Evolutionary conservation across 306 rosid species (phyloP).

Genomic region (Trichosanthes truncata): DNA sequence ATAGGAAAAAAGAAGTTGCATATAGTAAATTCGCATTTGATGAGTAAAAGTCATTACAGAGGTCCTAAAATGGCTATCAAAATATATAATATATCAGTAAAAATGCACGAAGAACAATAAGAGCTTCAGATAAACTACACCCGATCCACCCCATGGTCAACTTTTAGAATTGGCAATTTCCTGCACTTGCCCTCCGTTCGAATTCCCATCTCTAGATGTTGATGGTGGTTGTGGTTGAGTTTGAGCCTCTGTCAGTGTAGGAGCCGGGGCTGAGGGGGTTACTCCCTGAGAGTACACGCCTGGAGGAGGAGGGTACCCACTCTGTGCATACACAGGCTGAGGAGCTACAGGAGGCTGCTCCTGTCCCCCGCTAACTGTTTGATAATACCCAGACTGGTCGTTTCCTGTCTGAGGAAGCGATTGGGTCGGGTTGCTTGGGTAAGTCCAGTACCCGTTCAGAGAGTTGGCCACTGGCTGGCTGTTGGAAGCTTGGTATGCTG

Average conservation of each 20-base stretch:
- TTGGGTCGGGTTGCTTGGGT: constrained; percentile 20
- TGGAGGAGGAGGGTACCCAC: constrained; percentile 23
- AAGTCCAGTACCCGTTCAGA: constrained; percentile 35
- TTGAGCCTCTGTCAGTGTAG: constrained; percentile 11
- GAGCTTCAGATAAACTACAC: background rate
- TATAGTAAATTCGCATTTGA: background rate
- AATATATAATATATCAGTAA: background rate
- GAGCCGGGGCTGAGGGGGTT: constrained; percentile 3
- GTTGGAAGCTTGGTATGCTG: constrained; percentile 19
- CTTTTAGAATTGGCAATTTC: constrained; percentile 21
- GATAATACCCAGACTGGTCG: constrained; percentile 29
- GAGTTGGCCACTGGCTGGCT: constrained; percentile 18
- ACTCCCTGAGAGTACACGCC: constrained; percentile 14
- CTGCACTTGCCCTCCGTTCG: constrained; percentile 9
- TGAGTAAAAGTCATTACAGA: background rate
- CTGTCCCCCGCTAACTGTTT: constrained; percentile 19
- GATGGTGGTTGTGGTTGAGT: constrained; percentile 14
- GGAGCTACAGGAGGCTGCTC: constrained; percentile 16
- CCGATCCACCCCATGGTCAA: constrained; percentile 5
- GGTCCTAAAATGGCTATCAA: background rate
- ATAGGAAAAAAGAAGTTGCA: background rate
- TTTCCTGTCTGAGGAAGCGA: constrained; percentile 19
- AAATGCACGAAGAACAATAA: background rate
- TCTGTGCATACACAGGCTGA: constrained; percentile 22
- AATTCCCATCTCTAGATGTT: constrained; percentile 12